Base-by-base conservation (phyloP, 164 flowering plant species). In the Nymphaea colorata region DNA sequence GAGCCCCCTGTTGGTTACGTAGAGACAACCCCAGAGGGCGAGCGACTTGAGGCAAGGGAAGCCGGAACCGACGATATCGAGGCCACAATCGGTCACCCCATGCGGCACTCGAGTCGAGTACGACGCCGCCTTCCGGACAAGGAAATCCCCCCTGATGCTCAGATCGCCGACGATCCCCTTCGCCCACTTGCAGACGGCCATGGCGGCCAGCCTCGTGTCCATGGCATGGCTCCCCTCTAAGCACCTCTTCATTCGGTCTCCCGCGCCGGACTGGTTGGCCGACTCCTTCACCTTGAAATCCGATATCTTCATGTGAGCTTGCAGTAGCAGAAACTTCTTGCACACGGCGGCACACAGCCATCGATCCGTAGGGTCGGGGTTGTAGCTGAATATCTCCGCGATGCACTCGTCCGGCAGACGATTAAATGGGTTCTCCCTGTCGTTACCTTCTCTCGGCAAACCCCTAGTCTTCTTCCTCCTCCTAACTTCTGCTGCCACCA, bases 181-280 rank as follows among this genome's bases (percentile, higher is more conserved):
- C 67, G 51, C 65, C 36, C 68, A 45, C 25, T 70, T 73, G 45
- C 82, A 79, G 16, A 80, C 73, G 42, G 82, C 75, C 59, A 80
- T 73, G 10, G 82, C 82, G 59, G 82, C 82, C 59, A 79, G 78
- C 47, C 80, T 73, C 5, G 76, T 60, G 66, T 79, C 80, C 5
- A 77, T 77, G 36, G 82, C 80, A 18, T 76, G 72, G 12, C 55
- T 12, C 7, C 5, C 55, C 12, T 47, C 55, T 47, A 47, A 47
- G 55, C 55, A 47, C 5, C 55, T 7, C 12, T 47, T 47, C 55
- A 47, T 47, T 7, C 55, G 55, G 5, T 47, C 55, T 3, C 55
- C 12, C 2, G 55, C 55, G 12, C 12, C 44, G 43, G 43, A 16
- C 43, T 14, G 55, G 55, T 12, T 47, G 55, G 55, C 55, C 2